Base-by-base conservation (phyloP, 108 stramenopile species). In the Cyclostephanos invisitatus region DNA sequence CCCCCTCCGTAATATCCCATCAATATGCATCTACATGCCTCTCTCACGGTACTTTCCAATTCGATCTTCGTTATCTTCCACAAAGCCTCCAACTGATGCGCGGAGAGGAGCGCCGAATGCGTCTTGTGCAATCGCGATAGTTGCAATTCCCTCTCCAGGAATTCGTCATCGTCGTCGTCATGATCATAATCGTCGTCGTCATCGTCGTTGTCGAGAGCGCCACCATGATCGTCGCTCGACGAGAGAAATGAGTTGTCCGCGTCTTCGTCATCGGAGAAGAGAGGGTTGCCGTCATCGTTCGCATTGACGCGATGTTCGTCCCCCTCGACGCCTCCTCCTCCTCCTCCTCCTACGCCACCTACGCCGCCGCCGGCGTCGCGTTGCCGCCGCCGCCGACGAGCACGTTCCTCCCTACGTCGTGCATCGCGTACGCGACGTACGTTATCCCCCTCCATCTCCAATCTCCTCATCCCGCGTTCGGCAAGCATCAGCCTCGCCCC, bases 11-110 rank as follows among this genome's bases (percentile, higher is more conserved):
- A 44, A 66, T 60, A 27, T n/a, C 29, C 29, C 66, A n/a, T 20
- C 51, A 93, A 64, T 18, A 93, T 89, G 74, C 74, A 38, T 25
- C 63, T 40, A 67, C 92, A 93, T 15, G 92, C 92, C 64, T 82
- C 75, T 25, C 83, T 80, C 37, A 91, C 68, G 24, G 84, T 81
- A 36, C 72, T 61, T 73, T 93, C 88, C 20, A 93, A 56, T 53
- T 91, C 88, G 47, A 93, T 89, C 72, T 93, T 93, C 57, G 80
- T 79, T 5, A 91, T 75, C 70, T 91, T 93, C 92, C 92, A 93
- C 21, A 93, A 48, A 17, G 90, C 92, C 21, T 93, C 90, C 36
- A 91, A 70, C 69, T 93, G 90, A 53, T 89, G 72, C 50, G 86
- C 73, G 24, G 85, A 68, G 22, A 93, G 65, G 18, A 89, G 28